Base-by-base conservation (phyloP, 164 flowering plant species). In the Magnolia sinica region DNA sequence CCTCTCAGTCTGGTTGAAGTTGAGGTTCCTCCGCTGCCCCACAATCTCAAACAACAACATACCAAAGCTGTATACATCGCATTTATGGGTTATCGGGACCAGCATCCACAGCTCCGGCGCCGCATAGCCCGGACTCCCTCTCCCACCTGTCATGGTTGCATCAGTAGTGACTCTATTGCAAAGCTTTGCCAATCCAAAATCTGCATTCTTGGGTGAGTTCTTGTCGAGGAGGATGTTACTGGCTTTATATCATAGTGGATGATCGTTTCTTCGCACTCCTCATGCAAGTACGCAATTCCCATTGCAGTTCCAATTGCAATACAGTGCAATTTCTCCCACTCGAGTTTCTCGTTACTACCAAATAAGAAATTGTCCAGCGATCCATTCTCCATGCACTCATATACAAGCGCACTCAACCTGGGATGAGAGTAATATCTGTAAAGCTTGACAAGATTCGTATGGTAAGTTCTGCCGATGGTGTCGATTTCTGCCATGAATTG, bases 61-160 rank as follows among this genome's bases (percentile, higher is more conserved):
- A 37, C 84, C 84, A 14, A 79, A 82, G 73, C 84, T 79, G 70
- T 82, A 82, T 22, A 79, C 80, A 67, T 82, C 80, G 37, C 79
- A 79, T 52, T 76, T 82, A 20, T 79, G 71, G 5, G 84, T 73
- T 4, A 76, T 65, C n/a, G 84, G 81, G 64, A 52, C 75, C 7
- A 71, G 63, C 74, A 24, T 52, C 22, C 23, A 73, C 76, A 64
- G 14, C 68, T 74, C 76, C 3, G 69, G 76, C 0, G 76, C 76
- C 0, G 68, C 76, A 74, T 74, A 74, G 24, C 76, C 76, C 2
- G 27, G 50, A 5, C 59, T 74, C 23, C 76, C 76, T 55, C 22
- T 74, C 50, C 18, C 18, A 24, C 68, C 69, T 20, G 59, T 7
- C 16, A 23, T 63, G 18, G 24, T 2, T 7, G 10, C 13, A n/a